phyloP scores from a whole-genome alignment of 2,329 filamentous ascomycete genomes.

The Harringtonia lauricola region DNA sequence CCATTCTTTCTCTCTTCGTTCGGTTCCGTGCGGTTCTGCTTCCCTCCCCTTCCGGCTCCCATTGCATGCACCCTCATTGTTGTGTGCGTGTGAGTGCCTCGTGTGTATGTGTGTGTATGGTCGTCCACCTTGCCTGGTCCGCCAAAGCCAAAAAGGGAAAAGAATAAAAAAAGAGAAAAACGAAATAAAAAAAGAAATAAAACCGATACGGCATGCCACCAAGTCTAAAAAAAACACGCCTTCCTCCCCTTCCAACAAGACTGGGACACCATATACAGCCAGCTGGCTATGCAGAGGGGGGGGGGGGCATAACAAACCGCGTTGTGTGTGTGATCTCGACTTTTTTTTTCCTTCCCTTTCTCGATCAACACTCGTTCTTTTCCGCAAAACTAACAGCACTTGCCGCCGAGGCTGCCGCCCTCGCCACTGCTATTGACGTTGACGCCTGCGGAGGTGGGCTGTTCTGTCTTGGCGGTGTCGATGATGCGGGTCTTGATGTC shows the following conservation, averaged over 20 bases:
- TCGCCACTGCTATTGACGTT: conserved; percentile 53
- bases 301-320: too few species aligned
- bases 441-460: conserved; percentile 45
- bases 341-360: background rate
- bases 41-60: background rate
- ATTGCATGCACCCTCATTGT: too few species aligned
- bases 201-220: too few species aligned
- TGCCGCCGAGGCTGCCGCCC: conserved; percentile 45
- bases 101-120: background rate
- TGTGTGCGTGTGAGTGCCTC: background rate
- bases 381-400: conserved; percentile 58
- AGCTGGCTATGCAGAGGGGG: too few species aligned
- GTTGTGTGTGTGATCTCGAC: too few species aligned
- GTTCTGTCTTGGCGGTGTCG: conserved; percentile 74
- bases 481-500: conserved; percentile 99
- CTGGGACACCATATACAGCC: too few species aligned
- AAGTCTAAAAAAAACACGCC: background rate
- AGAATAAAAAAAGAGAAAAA: background rate
- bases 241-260: too few species aligned
- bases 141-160: background rate
- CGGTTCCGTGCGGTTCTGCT: background rate
- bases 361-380: background rate
- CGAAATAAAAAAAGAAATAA: too few species aligned
- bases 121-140: background rate
- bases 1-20: background rate